Base-by-base conservation (phyloP, 805 yeast genomes). In the Candida corydali region DNA sequence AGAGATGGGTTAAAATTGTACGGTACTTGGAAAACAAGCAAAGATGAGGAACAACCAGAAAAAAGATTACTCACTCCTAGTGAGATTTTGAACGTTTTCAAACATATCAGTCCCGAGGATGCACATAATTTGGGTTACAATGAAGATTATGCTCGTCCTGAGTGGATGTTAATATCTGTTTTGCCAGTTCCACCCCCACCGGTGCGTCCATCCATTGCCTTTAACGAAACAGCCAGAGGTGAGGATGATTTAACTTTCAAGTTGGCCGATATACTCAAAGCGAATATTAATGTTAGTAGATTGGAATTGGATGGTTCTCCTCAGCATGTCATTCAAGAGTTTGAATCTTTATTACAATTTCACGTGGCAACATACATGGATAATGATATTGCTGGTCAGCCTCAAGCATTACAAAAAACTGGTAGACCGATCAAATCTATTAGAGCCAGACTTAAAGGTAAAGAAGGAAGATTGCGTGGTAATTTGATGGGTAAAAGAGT, bases 311-410 rank as follows among this genome's bases (percentile, higher is more conserved):
- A 94, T 60, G 99, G 99, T 47, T 94, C 98, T 3, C 98, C 99
- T 11, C 97, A 91, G 53, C 99, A 93, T 60, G 98, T 94, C 29
- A 84, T 93, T 50, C 86, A 86, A 57, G 99, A 93, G 65, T 91
- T 93, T 56, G 98, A 93, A 61, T 84, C 95, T 29, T 76, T 93
- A 49, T 70, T 93, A 42, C 99, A 93, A 60, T 93, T 88, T 62
- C 99, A 93, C 54, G 97, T 93, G 36, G 99, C 99, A 6, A 93
- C 99, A 0, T 93, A 93, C 59, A 93, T 93, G 99, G 98, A 93
- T 67, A 93, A 93, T 61, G 98, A 93, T 67, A 93, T 93, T 63
- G 98, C 98, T 10, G 98, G 99, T 45, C 98, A 93, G 68, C 99
- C 98, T 0, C 98, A 91, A 63, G 98, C 99, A 23, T 75, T 93